Conservation (phyloP, 2,329 filamentous ascomycete genomes). For the Canariomyces notabilis region DNA sequence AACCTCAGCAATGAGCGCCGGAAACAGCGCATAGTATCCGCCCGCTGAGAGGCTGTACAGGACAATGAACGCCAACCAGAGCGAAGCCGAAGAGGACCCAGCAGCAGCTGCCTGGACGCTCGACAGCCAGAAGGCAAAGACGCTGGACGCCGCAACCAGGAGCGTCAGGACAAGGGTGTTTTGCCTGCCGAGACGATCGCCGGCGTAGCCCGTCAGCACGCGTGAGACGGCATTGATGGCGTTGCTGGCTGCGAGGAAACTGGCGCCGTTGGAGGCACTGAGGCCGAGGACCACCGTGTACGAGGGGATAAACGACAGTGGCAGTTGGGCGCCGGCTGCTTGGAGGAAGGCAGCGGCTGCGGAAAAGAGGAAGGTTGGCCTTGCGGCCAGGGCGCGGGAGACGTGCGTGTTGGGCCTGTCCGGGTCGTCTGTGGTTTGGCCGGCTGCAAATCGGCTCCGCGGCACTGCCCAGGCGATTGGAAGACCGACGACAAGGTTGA, state of each 20-base stretch:
- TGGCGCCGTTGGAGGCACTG: conserved; percentile 36
- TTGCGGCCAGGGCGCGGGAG: conserved; percentile 33
- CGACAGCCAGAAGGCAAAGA: conserved; percentile 35
- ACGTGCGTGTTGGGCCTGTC: conserved; percentile 34
- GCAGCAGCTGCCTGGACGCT: conserved; percentile 24
- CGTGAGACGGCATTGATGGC: conserved; percentile 41
- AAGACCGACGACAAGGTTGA: conserved; percentile 35
- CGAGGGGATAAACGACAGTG: conserved; percentile 44
- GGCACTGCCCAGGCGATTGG: conserved; percentile 38
- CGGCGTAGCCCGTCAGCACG: conserved; percentile 40
- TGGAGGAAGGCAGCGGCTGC: conserved; percentile 39
- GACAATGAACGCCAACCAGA: conserved; percentile 40
- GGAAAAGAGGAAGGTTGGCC: conserved; percentile 38
- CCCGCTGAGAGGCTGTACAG: conserved; percentile 40
- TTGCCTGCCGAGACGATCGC: conserved; percentile 43
- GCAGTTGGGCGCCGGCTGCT: conserved; percentile 42
- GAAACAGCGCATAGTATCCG: conserved; percentile 43
- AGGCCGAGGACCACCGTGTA: conserved; percentile 42
- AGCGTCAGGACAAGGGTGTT: conserved; percentile 42
- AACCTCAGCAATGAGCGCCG: conserved; percentile 43
- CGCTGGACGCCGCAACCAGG: conserved; percentile 32
- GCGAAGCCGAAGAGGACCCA: conserved; percentile 13
- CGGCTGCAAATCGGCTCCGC: conserved; percentile 33
- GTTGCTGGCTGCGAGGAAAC: conserved; percentile 41
- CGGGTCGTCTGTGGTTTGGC: conserved; percentile 16